Percentiles rank a stretch among this genome's conserved stretches.
These are phyloP conservation scores for Magnaporthales sp. DNA, from an alignment of 2,329 filamentous ascomycete genomes.

Conservation along the genomic window DNA sequence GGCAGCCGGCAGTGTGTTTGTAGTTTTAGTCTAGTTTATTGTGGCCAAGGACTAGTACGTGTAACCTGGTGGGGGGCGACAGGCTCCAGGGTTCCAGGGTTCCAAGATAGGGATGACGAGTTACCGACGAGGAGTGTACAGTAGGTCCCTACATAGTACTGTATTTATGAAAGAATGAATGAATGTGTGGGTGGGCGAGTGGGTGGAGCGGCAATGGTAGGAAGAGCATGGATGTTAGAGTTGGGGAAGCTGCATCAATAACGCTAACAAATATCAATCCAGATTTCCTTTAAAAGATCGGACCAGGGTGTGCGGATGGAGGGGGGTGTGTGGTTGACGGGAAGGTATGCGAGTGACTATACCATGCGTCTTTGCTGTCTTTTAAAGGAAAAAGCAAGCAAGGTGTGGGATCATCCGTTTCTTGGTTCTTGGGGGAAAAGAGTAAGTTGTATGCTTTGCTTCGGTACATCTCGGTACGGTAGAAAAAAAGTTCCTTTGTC, in stretches of 20 bases:
- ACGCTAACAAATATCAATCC: not conserved
- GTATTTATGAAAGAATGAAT: not conserved
- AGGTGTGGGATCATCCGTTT: not conserved
- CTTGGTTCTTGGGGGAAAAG: not conserved
- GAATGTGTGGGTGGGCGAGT: not conserved
- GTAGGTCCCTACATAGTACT: not conserved
- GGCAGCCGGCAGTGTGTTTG: not conserved
- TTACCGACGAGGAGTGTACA: not conserved
- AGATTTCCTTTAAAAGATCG: not conserved
- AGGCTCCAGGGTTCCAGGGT: conserved; percentile 1
- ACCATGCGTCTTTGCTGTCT: not conserved
- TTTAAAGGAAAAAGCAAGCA: not conserved
- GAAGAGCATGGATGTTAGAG: not conserved
- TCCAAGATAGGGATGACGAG: not conserved
- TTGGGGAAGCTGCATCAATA: not conserved
- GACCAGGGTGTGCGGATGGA: not conserved
- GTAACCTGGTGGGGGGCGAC: not conserved
- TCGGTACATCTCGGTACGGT: not conserved
- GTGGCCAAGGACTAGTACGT: not conserved
- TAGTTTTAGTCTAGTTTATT: not conserved
- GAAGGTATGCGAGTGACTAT: not conserved
- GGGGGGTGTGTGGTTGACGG: not conserved
- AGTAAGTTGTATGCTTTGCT: not conserved
- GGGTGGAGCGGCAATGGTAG: not conserved
- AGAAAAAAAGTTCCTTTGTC: not conserved